phyloP scores from a whole-genome alignment of 2,329 filamentous ascomycete genomes.

The Calonectria leucothoes region DNA sequence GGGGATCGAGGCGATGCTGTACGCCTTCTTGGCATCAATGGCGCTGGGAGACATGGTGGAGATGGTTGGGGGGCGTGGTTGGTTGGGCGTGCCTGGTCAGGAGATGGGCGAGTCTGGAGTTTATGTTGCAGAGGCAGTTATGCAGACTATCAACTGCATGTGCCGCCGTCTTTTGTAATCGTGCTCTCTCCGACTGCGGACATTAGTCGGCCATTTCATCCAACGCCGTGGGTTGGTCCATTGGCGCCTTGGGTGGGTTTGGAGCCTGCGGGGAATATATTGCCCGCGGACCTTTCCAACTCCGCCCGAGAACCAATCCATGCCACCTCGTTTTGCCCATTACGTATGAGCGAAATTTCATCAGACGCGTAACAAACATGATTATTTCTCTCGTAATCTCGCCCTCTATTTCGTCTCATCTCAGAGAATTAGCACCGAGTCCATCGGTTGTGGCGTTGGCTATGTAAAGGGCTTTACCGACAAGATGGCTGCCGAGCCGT shows the following conservation, averaged over 20 bases:
- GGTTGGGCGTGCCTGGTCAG: not conserved
- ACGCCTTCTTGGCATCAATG: slow-evolving; percentile 45
- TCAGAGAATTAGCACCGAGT: not conserved
- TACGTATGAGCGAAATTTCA: not conserved
- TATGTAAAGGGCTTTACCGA: not conserved
- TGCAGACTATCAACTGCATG: slow-evolving; percentile 7
- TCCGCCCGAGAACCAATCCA: slow-evolving; percentile 12
- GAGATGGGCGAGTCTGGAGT: not conserved
- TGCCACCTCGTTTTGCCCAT: not conserved
- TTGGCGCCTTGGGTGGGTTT: not conserved
- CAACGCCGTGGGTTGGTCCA: slow-evolving; percentile 16
- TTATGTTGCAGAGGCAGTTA: slow-evolving; percentile 10
- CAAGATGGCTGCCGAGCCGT: not conserved
- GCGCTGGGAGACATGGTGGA: slow-evolving; percentile 39
- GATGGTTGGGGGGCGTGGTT: not conserved
- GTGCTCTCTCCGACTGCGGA: slow-evolving; percentile 13
- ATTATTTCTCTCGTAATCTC: not conserved
- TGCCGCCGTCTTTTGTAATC: slow-evolving; percentile 28
- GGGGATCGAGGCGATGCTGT: slow-evolving; percentile 70
- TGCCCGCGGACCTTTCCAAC: slow-evolving; percentile 28
- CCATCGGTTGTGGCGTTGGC: not conserved
- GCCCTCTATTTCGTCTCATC: not conserved
- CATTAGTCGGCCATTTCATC: slow-evolving; percentile 24
- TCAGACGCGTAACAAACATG: not conserved
- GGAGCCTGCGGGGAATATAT: slow-evolving; percentile 19